phyloP scores from a whole-genome alignment of 129 eudicot species.

The Pulicaria dysenterica region DNA sequence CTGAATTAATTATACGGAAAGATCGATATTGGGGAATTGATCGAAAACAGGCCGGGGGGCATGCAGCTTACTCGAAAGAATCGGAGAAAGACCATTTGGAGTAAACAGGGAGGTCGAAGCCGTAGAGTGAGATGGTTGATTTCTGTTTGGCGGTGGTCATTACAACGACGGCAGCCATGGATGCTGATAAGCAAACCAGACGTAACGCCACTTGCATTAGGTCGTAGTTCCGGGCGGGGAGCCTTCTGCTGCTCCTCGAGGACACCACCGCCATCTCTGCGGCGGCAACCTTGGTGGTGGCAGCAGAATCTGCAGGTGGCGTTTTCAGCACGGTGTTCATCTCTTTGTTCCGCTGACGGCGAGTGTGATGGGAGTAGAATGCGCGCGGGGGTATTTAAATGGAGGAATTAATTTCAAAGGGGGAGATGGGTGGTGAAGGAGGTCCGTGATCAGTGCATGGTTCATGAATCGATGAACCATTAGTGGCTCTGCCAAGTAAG shows the following conservation, averaged over 20 bases:
- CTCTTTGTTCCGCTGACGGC: background rate
- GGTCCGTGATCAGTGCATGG: conserved; percentile 39
- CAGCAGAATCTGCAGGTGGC: conserved; percentile 39
- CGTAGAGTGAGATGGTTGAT: conserved; percentile 62
- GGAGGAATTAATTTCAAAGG: no score
- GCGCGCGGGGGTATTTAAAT: conserved; percentile 29
- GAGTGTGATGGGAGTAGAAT: conserved; percentile 19
- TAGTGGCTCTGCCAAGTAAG: conserved; percentile 20
- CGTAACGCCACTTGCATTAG: conserved; percentile 48
- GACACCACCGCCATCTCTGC: conserved; percentile 32
- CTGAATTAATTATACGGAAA: no score
- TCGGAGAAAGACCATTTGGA: conserved; percentile 92
- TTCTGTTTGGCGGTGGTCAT: conserved; percentile 67
- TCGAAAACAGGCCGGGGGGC: no score
- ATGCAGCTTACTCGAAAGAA: conserved; percentile 75
- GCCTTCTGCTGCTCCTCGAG: conserved; percentile 28
- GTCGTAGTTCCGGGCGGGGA: conserved; percentile 39
- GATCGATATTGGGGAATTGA: no score
- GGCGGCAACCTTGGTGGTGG: conserved; percentile 26
- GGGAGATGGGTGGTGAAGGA: no score
- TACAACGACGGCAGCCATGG: conserved; percentile 50
- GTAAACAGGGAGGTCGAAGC: conserved; percentile 67
- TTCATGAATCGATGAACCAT: conserved; percentile 26
- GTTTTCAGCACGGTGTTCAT: conserved; percentile 30
- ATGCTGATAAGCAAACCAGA: conserved; percentile 48